Evolutionary conservation across 148 eudicot species (phyloP).

Genomic region (Arbutus unedo): DNA sequence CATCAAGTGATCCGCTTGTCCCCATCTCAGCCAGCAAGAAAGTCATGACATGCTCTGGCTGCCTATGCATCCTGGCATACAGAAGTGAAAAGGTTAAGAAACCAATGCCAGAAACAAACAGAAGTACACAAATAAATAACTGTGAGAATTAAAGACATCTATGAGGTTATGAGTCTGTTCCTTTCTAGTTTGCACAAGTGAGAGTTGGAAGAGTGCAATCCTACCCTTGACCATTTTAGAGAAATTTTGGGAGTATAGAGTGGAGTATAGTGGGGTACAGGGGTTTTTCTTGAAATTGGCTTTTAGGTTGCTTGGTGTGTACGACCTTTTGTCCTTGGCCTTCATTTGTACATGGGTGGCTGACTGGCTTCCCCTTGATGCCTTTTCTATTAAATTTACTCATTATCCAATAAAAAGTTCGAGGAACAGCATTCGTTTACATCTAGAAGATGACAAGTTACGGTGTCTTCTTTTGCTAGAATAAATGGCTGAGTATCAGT

Average conservation of each 20-base stretch:
- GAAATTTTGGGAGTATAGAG: too few relatives aligned
- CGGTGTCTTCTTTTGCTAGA: not conserved
- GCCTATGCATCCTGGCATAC: slow-evolving; percentile 83
- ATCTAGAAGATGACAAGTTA: not conserved
- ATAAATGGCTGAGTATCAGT: not conserved
- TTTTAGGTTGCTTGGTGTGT: too few relatives aligned
- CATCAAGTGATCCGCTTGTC: slow-evolving; percentile 96
- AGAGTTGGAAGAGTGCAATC: too few relatives aligned
- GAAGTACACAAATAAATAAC: not conserved
- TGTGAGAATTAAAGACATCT: not conserved
- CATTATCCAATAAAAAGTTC: not conserved
- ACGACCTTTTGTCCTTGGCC: too few relatives aligned
- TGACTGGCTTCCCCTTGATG: too few relatives aligned
- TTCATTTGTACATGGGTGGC: too few relatives aligned
- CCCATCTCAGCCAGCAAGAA: slow-evolving; percentile 98
- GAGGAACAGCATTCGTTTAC: not conserved
- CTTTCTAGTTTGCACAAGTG: too few relatives aligned
- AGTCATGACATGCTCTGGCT: slow-evolving; percentile 96
- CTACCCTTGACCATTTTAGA: too few relatives aligned
- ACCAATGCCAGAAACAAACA: not conserved
- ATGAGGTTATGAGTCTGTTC: not conserved
- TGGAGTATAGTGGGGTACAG: too few relatives aligned
- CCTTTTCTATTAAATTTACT: too few relatives aligned
- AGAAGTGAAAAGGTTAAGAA: slow-evolving; percentile 6
- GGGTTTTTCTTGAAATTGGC: too few relatives aligned